A percentile compares a stretch with the other conserved stretches of the same genome.
phyloP scores from a whole-genome alignment of 2,329 filamentous ascomycete species.

The Penicillium sclerotiorum region DNA sequence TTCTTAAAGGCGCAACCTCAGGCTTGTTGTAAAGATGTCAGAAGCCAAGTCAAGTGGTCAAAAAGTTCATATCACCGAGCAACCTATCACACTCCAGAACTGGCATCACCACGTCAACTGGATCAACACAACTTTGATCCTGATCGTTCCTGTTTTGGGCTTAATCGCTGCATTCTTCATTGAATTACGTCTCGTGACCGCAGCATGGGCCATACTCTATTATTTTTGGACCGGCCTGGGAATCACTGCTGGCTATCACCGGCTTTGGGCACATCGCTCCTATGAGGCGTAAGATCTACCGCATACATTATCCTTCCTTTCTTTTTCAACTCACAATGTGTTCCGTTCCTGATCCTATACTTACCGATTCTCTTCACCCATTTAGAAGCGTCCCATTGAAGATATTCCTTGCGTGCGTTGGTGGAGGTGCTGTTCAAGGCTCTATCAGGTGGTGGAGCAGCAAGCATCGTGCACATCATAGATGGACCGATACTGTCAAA shows the following conservation, averaged over 20 bases:
- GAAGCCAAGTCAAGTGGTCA: conserved; percentile 30
- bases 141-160: conserved; percentile 74
- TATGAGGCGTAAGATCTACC: conserved; percentile 38
- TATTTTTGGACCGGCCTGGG: conserved; percentile 83
- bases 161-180: conserved; percentile 76
- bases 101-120: conserved; percentile 94
- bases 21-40: not conserved
- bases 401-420: conserved; percentile 67
- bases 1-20: not conserved
- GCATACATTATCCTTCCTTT: conserved; percentile 62
- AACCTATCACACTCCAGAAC: conserved; percentile 76
- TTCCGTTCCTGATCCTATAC: conserved; percentile 55
- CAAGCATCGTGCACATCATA: conserved; percentile 83
- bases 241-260: conserved; percentile 79
- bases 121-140: conserved; percentile 81
- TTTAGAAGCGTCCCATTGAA: not conserved
- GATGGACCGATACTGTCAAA: conserved; percentile 90
- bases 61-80: conserved; percentile 85
- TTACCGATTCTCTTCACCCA: not conserved
- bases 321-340: conserved; percentile 70
- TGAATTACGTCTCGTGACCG: conserved; percentile 70
- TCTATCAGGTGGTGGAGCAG: conserved; percentile 88
- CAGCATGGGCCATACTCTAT: conserved; percentile 72
- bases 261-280: conserved; percentile 82
- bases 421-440: conserved; percentile 80